Conservation (phyloP, 106 monocot species). For the Acanthochlamys bracteata region DNA sequence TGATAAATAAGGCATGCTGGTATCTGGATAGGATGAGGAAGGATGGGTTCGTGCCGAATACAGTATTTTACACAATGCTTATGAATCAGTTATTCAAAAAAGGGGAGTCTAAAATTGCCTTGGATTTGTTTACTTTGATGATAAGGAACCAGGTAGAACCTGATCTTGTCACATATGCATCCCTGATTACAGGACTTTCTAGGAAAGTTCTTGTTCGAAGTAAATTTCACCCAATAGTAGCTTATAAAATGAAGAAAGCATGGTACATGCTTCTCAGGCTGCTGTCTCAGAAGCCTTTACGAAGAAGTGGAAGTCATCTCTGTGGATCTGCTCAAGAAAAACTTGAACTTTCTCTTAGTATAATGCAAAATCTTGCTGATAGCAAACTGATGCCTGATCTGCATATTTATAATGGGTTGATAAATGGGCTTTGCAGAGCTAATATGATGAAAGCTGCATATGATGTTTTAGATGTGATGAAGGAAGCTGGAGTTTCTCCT, state of each 20-base stretch:
- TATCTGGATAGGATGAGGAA: slow-evolving; percentile 26
- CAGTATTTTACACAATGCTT: slow-evolving; percentile 24
- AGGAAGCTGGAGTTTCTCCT: slow-evolving; percentile 18
- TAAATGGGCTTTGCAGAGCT: slow-evolving; percentile 34
- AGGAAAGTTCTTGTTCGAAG: slow-evolving; percentile 9
- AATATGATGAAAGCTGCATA: slow-evolving; percentile 31
- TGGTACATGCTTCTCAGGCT: slow-evolving; percentile 21
- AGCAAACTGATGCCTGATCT: slow-evolving; percentile 29
- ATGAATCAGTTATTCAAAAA: slow-evolving; percentile 29
- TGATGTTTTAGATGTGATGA: slow-evolving; percentile 20
- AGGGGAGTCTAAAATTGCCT: slow-evolving; percentile 22
- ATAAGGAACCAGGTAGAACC: slow-evolving; percentile 32
- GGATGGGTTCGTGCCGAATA: slow-evolving; percentile 25
- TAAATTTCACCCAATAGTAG: slow-evolving; percentile 3
- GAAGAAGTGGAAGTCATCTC: background rate
- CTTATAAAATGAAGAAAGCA: slow-evolving; percentile 19
- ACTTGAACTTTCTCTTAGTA: slow-evolving; percentile 16
- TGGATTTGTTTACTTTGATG: slow-evolving; percentile 33
- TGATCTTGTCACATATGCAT: slow-evolving; percentile 35
- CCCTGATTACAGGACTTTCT: slow-evolving; percentile 29
- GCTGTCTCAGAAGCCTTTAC: slow-evolving; percentile 10
- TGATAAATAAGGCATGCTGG: slow-evolving; percentile 12
- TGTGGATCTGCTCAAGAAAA: slow-evolving; percentile 11
- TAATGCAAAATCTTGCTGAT: slow-evolving; percentile 21
- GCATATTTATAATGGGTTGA: slow-evolving; percentile 36